These are phyloP conservation scores for Solanum hybrid DNA, from an alignment of 305 asterid species.

Conservation along the genomic window DNA sequence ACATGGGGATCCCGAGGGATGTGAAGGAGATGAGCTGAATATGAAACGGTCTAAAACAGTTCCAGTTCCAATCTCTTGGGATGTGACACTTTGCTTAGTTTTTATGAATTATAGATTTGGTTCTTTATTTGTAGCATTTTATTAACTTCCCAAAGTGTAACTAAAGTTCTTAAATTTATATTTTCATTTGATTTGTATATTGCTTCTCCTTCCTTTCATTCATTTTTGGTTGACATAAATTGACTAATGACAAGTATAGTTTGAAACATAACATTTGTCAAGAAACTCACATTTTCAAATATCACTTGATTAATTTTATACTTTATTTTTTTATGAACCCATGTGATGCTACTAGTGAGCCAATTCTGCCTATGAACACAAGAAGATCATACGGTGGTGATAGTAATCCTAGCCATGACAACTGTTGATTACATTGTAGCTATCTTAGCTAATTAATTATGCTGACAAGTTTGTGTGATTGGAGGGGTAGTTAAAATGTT, in stretches of 20 bases:
- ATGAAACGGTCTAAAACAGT: constrained; percentile 47
- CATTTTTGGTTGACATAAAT: background rate
- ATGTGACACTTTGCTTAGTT: background rate
- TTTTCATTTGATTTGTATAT: background rate
- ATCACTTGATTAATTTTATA: background rate
- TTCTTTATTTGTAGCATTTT: background rate
- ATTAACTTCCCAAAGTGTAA: background rate
- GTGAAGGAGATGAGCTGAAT: constrained; percentile 56
- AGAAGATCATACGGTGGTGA: background rate
- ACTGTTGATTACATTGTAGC: background rate
- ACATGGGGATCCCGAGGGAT: constrained; percentile 42
- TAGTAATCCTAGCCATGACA: background rate
- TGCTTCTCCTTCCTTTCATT: background rate
- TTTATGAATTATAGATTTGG: background rate
- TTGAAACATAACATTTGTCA: background rate
- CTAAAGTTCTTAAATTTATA: background rate
- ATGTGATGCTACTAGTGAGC: background rate
- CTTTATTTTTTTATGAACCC: background rate
- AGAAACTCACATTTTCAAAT: background rate
- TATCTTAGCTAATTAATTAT: background rate
- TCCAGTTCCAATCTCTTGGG: constrained; percentile 70
- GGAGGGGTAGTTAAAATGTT: background rate
- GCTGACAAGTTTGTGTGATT: background rate
- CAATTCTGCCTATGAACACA: background rate
- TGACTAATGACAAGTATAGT: background rate